Evolutionary conservation across 176 grass and related monocot genomes (phyloP), one percentile per base, ranked within the genome.

Genomic region (Lolium perenne): DNA sequence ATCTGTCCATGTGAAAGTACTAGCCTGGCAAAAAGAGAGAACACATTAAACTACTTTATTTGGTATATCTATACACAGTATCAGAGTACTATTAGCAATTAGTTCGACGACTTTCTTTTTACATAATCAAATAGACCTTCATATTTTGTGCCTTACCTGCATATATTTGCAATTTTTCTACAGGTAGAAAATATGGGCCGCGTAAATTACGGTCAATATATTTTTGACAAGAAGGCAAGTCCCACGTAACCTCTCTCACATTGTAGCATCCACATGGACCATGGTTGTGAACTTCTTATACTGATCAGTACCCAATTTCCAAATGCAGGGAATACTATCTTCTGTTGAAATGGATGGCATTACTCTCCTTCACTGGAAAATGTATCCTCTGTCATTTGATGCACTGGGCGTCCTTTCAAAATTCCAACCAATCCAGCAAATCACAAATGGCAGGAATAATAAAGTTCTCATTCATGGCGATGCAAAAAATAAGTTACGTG

Each of bases 301-400:
- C 60, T 91, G 11, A 84, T 53, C 38, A 7, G 17, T 76, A 26
- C 41, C 13, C 26, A 47, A 2, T 80, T 87, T 51, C 18, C 15
- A 62, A 84, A 78, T 64, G 67, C 86, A 98, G 96, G 96, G 96
- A 71, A 94, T 98, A 92, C 81, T 98, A 80, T 98, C 96, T 88
- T 46, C 90, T 82, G 88, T 95, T 78, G 72, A 83, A 76, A 57
- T 98, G 43, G 88, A 95, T 83, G 88, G 86, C 25, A 46, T 89
- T 82, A 85, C 63, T 79, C 77, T 98, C 88, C 26, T 8, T 75
- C 78, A 86, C 22, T 98, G 96, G 96, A 94, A 85, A 89, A 89
- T 94, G 92, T 82, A 84, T 86, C 96, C 90, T 6, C 61, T 98
- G 71, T 76, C 88, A 78, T 83, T 98, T 50, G 77, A 82, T 88